Percentiles rank a stretch among this genome's conserved stretches.
Evolutionary conservation across 345 rosid species (phyloP).

Genomic region (Sisymbrium altissimum): DNA sequence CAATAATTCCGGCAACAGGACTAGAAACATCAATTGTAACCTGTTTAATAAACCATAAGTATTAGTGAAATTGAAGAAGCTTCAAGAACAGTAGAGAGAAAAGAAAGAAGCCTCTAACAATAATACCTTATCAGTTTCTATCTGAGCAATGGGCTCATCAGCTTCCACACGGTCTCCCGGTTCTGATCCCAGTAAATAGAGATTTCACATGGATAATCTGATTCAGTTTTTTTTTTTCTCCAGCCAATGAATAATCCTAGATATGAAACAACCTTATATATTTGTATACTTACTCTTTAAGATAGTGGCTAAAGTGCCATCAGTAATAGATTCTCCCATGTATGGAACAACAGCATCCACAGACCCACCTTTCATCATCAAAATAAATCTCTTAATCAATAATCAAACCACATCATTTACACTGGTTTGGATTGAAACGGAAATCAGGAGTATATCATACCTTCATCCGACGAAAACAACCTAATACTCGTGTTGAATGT

Average conservation of each 20-base stretch:
- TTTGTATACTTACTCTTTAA: slow-evolving; percentile 54
- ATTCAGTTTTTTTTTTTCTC: background rate
- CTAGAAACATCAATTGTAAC: slow-evolving; percentile 74
- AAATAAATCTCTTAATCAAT: slow-evolving; percentile 7
- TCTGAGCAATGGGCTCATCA: slow-evolving; percentile 89
- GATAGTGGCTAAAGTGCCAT: slow-evolving; percentile 72
- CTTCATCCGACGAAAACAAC: slow-evolving; percentile 31
- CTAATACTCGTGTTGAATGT: slow-evolving; percentile 13
- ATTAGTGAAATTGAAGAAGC: background rate
- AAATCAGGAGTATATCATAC: slow-evolving; percentile 13
- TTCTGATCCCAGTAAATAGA: slow-evolving; percentile 44
- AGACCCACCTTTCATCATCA: slow-evolving; percentile 42
- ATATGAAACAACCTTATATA: background rate
- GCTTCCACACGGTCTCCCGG: slow-evolving; percentile 86
- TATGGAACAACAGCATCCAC: slow-evolving; percentile 79
- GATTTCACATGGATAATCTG: background rate
- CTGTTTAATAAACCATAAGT: slow-evolving; percentile 14
- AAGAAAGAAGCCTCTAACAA: background rate
- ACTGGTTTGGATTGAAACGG: background rate
- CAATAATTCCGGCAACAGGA: slow-evolving; percentile 61
- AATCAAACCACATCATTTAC: background rate
- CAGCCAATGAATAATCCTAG: background rate
- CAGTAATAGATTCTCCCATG: slow-evolving; percentile 88
- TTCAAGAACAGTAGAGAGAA: background rate
- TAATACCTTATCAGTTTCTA: slow-evolving; percentile 92